phyloP scores from a whole-genome alignment of 2,329 filamentous ascomycete species.

The Fusarium brachygibbosum region DNA sequence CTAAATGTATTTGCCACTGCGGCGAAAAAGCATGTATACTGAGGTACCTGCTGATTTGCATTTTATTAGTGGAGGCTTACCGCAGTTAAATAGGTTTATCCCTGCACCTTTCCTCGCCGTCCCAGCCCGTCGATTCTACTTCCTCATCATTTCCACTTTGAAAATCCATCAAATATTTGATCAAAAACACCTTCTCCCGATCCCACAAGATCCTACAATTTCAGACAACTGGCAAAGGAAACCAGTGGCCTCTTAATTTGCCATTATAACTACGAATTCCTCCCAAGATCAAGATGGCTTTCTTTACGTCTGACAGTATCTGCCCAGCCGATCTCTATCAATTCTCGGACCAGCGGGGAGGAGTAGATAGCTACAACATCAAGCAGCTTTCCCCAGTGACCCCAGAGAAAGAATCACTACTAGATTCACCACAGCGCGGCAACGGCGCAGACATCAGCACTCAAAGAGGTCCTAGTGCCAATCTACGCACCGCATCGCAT shows the following conservation, averaged over 20 bases:
- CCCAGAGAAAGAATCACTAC: not conserved
- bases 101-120: not conserved
- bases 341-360: not conserved
- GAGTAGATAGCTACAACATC: not conserved
- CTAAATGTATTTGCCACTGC: not conserved
- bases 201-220: constrained; percentile 1
- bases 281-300: not conserved
- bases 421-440: not conserved
- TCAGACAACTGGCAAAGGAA: not conserved
- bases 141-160: constrained; percentile 5
- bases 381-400: not conserved
- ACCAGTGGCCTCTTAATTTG: not conserved
- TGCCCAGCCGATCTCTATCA: not conserved
- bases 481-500: not conserved
- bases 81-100: not conserved
- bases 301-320: not conserved
- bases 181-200: constrained; percentile 3
- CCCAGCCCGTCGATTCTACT: not conserved
- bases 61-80: not conserved
- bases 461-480: not conserved
- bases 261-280: not conserved
- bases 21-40: not conserved
- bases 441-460: not conserved
- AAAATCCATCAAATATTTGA: not conserved
- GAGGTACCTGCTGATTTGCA: not conserved